Percentiles rank a stretch among this genome's conserved stretches.
Evolutionary conservation across 176 grass and related monocot species (phyloP).

Genomic region (Aegilops speltoides): DNA sequence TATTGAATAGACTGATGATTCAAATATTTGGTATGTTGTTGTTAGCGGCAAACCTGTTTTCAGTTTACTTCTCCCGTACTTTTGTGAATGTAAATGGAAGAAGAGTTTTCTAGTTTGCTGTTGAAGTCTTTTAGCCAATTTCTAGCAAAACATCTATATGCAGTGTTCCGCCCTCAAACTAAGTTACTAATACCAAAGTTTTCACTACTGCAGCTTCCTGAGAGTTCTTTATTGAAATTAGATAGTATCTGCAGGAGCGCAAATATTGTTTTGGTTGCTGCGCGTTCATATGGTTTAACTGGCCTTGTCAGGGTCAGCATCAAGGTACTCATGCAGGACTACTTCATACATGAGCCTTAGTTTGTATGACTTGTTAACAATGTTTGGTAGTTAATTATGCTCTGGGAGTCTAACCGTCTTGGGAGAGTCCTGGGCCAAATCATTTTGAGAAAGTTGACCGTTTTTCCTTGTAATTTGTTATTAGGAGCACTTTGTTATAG

Average conservation of each 20-base stretch:
- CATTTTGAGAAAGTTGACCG: constrained; percentile 20
- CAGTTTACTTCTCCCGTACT: neutral
- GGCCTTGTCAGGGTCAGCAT: constrained; percentile 82
- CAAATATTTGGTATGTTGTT: neutral
- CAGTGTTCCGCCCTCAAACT: neutral
- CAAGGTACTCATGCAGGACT: constrained; percentile 51
- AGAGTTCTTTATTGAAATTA: constrained; percentile 78
- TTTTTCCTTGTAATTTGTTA: constrained; percentile 7
- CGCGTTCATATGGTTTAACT: constrained; percentile 85
- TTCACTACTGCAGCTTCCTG: constrained; percentile 53
- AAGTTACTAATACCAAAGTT: constrained; percentile 19
- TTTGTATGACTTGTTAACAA: neutral
- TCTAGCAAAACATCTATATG: neutral
- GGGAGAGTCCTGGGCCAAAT: neutral
- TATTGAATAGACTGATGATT: neutral
- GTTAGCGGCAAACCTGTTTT: neutral
- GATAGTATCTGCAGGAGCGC: constrained; percentile 80
- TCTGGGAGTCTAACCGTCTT: neutral
- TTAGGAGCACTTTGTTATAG: constrained; percentile 80
- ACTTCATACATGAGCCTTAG: neutral
- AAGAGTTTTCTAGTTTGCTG: neutral
- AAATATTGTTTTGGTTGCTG: constrained; percentile 75
- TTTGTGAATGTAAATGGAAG: neutral
- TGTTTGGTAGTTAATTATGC: neutral
- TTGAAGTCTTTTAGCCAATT: neutral